Percentiles rank a stretch among this genome's conserved stretches.
Conservation (phyloP, 148 eudicot species). For the Camellia lanceoleosa region DNA sequence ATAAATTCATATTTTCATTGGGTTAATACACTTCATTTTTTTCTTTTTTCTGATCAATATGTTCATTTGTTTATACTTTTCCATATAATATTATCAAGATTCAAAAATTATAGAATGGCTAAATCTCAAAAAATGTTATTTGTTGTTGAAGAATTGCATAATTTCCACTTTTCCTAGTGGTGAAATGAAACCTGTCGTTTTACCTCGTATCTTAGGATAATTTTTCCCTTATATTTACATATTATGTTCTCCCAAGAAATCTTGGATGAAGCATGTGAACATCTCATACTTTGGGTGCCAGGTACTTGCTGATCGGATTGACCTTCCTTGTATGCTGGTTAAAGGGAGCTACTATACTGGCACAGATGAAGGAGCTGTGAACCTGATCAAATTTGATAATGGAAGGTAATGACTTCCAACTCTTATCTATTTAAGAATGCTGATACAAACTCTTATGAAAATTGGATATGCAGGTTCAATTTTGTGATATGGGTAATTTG, state of each 20-base stretch:
- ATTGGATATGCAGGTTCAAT: constrained; percentile 2
- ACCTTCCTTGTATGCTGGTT: constrained; percentile 90
- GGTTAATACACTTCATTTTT: neutral
- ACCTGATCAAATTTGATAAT: constrained; percentile 74
- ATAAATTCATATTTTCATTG: neutral
- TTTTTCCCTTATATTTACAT: neutral
- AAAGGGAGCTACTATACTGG: constrained; percentile 99
- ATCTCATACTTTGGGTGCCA: constrained; percentile 27
- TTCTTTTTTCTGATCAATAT: neutral
- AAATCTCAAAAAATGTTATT: neutral
- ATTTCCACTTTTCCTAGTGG: neutral
- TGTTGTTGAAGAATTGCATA: neutral
- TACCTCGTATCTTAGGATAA: neutral
- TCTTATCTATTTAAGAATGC: neutral
- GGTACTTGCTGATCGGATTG: constrained; percentile 89
- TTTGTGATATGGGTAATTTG: neutral
- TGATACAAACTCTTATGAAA: neutral
- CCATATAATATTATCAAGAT: neutral
- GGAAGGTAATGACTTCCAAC: constrained; percentile 62
- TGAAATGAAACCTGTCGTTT: constrained; percentile 3
- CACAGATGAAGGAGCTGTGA: constrained; percentile 98
- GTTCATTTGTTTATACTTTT: neutral
- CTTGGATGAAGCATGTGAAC: neutral
- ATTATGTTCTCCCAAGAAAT: neutral
- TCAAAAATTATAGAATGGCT: neutral